These are phyloP conservation scores for Nicotiana noctiflora DNA, from an alignment of 257 asterid species.

Conservation along the genomic window DNA sequence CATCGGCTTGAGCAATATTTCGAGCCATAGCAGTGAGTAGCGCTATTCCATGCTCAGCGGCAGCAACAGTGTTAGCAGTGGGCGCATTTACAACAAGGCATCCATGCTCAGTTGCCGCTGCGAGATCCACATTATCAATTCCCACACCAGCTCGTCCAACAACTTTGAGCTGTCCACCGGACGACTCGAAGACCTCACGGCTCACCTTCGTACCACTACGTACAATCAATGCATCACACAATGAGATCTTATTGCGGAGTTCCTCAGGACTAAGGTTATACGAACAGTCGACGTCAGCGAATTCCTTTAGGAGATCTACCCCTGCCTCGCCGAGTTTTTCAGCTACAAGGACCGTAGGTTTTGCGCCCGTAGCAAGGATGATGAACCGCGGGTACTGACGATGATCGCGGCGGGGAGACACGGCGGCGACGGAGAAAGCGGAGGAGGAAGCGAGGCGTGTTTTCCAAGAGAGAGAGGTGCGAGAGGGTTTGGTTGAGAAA, in stretches of 20 bases:
- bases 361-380: conserved; percentile 58
- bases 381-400: conserved; percentile 39
- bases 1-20: conserved; percentile 84
- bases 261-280: conserved; percentile 75
- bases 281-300: conserved; percentile 80
- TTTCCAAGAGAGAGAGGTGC: conserved; percentile 31
- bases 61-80: conserved; percentile 91
- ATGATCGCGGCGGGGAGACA: conserved; percentile 20
- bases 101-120: conserved; percentile 89
- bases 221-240: conserved; percentile 85
- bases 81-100: conserved; percentile 93
- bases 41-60: conserved; percentile 92
- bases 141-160: conserved; percentile 98
- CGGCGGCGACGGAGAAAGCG: conserved; percentile 31
- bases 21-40: conserved; percentile 82
- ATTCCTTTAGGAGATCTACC: conserved; percentile 51
- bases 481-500: conserved; percentile 21
- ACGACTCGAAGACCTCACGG: conserved; percentile 81
- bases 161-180: conserved; percentile 79
- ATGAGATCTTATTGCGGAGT: conserved; percentile 79
- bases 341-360: conserved; percentile 79
- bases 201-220: conserved; percentile 85
- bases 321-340: conserved; percentile 95
- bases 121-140: conserved; percentile 94
- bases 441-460: conserved; percentile 28